Conservation (phyloP, 164 flowering plant species). For the Vitis riparia region DNA sequence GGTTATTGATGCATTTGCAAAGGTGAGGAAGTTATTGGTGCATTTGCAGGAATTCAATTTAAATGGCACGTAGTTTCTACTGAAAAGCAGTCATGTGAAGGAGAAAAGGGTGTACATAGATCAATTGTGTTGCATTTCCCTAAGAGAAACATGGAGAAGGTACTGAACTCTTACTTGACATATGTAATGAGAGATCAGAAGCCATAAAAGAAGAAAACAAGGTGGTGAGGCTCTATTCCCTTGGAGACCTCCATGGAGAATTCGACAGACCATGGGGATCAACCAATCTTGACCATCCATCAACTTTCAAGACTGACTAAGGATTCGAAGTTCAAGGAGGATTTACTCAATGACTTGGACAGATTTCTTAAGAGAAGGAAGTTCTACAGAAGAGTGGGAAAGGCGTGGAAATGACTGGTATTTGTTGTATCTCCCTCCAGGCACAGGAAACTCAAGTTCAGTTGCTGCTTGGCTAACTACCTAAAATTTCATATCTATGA, state of each 20-base stretch:
- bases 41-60: slow-evolving; percentile 5
- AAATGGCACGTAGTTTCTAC: slow-evolving; percentile 8
- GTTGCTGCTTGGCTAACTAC: slow-evolving; percentile 31
- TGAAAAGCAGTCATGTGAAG: neutral
- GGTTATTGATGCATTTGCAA: slow-evolving; percentile 4
- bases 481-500: slow-evolving; percentile 25
- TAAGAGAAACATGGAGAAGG: slow-evolving; percentile 12
- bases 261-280: neutral
- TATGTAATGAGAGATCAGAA: slow-evolving; percentile 6
- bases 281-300: slow-evolving; percentile 24
- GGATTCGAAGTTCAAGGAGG: slow-evolving; percentile 27
- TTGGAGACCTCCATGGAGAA: neutral
- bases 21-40: too few relatives aligned
- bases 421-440: neutral
- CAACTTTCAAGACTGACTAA: slow-evolving; percentile 38
- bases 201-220: slow-evolving; percentile 10
- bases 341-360: slow-evolving; percentile 31
- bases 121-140: slow-evolving; percentile 8
- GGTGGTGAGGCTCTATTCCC: slow-evolving; percentile 11
- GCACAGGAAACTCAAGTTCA: slow-evolving; percentile 26
- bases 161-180: slow-evolving; percentile 12
- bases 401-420: slow-evolving; percentile 28
- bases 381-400: slow-evolving; percentile 23
- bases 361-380: slow-evolving; percentile 29
- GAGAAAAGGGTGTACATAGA: neutral